Base-by-base conservation (phyloP, 192 early-diverging fungal species). In the Backusella liffmaniae region DNA sequence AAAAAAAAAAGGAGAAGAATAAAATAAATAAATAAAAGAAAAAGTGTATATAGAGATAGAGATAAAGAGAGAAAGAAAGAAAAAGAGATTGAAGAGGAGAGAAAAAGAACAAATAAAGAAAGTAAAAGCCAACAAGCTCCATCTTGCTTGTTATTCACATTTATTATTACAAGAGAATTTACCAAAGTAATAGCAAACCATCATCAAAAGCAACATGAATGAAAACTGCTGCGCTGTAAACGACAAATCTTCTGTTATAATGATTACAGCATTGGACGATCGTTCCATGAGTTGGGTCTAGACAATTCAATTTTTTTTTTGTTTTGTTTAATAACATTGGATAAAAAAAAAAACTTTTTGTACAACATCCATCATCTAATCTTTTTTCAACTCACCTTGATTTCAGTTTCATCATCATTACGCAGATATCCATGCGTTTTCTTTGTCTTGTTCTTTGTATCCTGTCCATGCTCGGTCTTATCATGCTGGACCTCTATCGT, bases 221-320 rank as follows among this genome's bases (percentile, higher is more conserved):
- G 77, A 77, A 4, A 78, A 30, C 10, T 82, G 80, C 56, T 65
- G 80, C 16, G 77, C 68, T 37, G 73, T 82, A 34, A 82, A 82
- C 2, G 68, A 53, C 2, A 82, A 65, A 35, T 82, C 73, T 30
- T 82, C 80, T 53, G 73, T 72, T 56, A 82, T 78, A 23, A 82
- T 73, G 41, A 82, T 74, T 9, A 76, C 51, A 70, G 56, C 56
- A 26, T 59, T 26, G 56, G 21, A 3, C 21, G 62, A 26, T 37
- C 32, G 21, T 73, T 67, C 59, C 16, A 32, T 73, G 10, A 39
- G 8, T 1, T 23, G 56, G 56, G 56, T 59, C 56, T 59, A 59
- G 56, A 59, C 56, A 59, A 21, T 2, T 59, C 1, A 10, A 56
- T 26, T 26, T 59, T 21, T 21, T 23, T 26, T 36, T 36, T 7